Conservation (phyloP, 352 stramenopile species). For the Phytophthora sp. region DNA sequence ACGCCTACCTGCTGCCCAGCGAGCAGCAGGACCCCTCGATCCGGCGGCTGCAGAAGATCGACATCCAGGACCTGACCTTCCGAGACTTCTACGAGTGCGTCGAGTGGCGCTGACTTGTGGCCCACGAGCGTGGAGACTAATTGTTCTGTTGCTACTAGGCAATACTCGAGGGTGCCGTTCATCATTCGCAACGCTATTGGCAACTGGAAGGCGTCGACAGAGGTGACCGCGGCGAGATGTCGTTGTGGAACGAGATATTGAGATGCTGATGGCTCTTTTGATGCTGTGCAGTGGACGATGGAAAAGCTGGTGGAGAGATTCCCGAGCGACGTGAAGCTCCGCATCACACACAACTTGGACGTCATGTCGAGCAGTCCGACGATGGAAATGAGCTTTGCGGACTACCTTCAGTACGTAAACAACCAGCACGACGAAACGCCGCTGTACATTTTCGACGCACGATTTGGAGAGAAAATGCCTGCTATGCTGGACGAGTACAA, state of each 20-base stretch:
- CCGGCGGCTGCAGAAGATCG: constrained; percentile 59
- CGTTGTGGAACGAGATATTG: background rate
- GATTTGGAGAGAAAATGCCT: constrained; percentile 87
- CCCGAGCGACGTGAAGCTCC: constrained; percentile 49
- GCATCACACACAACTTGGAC: constrained; percentile 87
- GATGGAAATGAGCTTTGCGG: constrained; percentile 78
- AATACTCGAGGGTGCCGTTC: constrained; percentile 76
- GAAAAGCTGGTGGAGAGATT: constrained; percentile 65
- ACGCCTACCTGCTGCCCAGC: constrained; percentile 51
- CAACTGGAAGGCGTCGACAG: constrained; percentile 72
- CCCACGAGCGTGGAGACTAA: constrained; percentile 4
- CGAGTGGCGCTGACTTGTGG: background rate
- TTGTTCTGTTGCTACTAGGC: constrained; percentile 34
- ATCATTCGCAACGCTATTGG: constrained; percentile 73
- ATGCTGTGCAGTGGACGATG: constrained; percentile 65
- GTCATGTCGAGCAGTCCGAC: constrained; percentile 54
- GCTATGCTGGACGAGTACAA: constrained; percentile 71
- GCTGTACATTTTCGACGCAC: constrained; percentile 88
- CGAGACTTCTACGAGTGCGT: constrained; percentile 76
- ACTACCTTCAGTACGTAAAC: constrained; percentile 71
- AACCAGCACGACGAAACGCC: constrained; percentile 85
- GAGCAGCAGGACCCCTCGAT: constrained; percentile 50
- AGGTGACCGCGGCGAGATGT: constrained; percentile 31
- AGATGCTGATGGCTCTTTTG: background rate
- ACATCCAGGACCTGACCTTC: constrained; percentile 66